phyloP scores from a whole-genome alignment of 2,329 filamentous ascomycete species.

The Amphichorda felina region DNA sequence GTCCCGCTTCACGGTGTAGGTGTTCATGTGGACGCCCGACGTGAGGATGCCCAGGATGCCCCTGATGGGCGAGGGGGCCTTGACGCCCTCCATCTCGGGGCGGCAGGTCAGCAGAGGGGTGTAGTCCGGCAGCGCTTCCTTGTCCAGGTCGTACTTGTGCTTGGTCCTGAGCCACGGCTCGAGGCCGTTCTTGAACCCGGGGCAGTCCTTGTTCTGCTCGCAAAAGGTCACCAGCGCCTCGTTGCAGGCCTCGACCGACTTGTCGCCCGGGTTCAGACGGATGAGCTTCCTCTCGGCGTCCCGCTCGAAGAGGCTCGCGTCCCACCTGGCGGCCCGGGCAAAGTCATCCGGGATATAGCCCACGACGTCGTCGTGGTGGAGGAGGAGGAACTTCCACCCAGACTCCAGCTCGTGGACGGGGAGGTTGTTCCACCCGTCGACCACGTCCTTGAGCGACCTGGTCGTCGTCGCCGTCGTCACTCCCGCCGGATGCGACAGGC shows the following conservation, averaged over 20 bases:
- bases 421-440: slow-evolving; percentile 2
- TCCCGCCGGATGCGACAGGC: too few species aligned
- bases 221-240: slow-evolving; percentile 4
- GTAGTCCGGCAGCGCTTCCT: slow-evolving; percentile 6
- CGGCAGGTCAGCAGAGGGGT: slow-evolving; percentile 15
- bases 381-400: slow-evolving; percentile 1
- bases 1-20: slow-evolving; percentile 14
- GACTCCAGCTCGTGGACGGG: neutral
- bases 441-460: neutral
- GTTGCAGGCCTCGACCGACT: slow-evolving; percentile 1
- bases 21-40: slow-evolving; percentile 23
- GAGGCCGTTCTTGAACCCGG: slow-evolving; percentile 2
- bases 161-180: slow-evolving; percentile 3
- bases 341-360: slow-evolving; percentile 2
- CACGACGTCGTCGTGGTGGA: neutral
- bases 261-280: neutral
- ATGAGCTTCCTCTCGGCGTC: neutral
- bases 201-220: slow-evolving; percentile 1
- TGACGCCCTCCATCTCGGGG: slow-evolving; percentile 9
- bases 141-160: neutral
- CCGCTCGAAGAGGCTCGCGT: neutral
- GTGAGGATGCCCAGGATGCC: slow-evolving; percentile 23
- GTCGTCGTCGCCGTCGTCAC: too few species aligned
- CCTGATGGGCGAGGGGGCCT: slow-evolving; percentile 18
- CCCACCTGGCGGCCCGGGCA: neutral